These are phyloP conservation scores for Diaporthe destruens DNA, from an alignment of 2,329 filamentous ascomycete species.

Conservation along the genomic window DNA sequence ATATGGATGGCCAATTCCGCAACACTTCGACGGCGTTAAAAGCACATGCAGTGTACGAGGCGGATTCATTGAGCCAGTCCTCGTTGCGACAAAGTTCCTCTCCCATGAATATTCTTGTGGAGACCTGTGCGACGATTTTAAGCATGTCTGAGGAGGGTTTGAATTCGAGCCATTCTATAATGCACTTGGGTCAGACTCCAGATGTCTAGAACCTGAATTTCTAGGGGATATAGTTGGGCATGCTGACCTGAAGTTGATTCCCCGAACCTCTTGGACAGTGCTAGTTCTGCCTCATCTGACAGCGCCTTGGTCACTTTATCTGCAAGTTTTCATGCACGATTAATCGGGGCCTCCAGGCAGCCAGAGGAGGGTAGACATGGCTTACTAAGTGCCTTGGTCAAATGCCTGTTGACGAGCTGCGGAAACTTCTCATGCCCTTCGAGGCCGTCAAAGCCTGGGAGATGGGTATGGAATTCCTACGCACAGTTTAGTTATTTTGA, in stretches of 20 bases:
- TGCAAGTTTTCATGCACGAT: background rate
- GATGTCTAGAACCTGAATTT: background rate
- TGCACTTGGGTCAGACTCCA: background rate
- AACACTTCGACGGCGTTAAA: slow-evolving; percentile 55
- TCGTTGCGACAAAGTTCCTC: slow-evolving; percentile 58
- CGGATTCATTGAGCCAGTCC: slow-evolving; percentile 59
- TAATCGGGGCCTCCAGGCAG: background rate
- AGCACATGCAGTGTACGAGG: slow-evolving; percentile 56
- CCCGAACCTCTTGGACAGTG: background rate
- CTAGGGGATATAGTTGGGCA: background rate
- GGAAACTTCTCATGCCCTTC: background rate
- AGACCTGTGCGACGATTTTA: slow-evolving; percentile 60
- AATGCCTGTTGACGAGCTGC: background rate
- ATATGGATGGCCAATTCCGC: slow-evolving; percentile 54
- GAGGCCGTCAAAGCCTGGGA: slow-evolving; percentile 21
- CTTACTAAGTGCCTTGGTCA: slow-evolving; percentile 33
- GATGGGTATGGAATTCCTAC: background rate
- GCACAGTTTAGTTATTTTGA: background rate
- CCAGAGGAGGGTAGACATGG: too few relatives aligned
- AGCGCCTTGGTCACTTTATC: slow-evolving; percentile 21
- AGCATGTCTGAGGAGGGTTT: slow-evolving; percentile 47
- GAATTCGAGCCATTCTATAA: slow-evolving; percentile 29
- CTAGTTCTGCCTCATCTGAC: slow-evolving; percentile 16
- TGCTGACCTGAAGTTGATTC: slow-evolving; percentile 3
- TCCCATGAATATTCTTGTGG: slow-evolving; percentile 63